Evolutionary conservation across 1,139 yeast species (phyloP), one percentile per base, ranked within the genome.

Genomic region (Pichia sp.): DNA sequence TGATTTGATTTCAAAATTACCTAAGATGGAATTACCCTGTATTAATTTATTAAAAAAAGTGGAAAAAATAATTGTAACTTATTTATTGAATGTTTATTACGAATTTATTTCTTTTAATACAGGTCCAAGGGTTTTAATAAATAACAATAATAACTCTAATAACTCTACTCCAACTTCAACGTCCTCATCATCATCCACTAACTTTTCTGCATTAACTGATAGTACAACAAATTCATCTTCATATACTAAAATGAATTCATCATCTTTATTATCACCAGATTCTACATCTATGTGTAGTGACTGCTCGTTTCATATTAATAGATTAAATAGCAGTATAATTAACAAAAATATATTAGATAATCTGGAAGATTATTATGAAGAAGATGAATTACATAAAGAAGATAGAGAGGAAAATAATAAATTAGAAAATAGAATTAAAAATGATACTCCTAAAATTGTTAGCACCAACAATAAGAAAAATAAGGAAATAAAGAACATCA

Each of bases 71-170:
- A 45, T 60, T 11, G 45, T 53, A 32, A 52, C 51, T 33, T 59
- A 53, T 40, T 46, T 62, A 23, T 58, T 55, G 42, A 52, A 50
- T 11, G 53, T 58, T 1, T 62, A 57, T 46, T 55, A 55, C 31
- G 65, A 62, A 30, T 62, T 62, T 40, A 50, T 55, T 40, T 24
- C 42, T 26, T n/a, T n/a, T n/a, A 27, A 44, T 27, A 6, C 28
- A 39, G 40, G 45, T 42, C 27, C 39, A 31, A 7, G 22, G 6
- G 16, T 16, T 22, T 31, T 37, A 20, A 29, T 55, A 20, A 8
- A 29, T 10, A 10, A 22, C 45, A 2, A 42, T 41, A 22, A 42
- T n/a, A n/a, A n/a, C n/a, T n/a, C n/a, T n/a, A n/a, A n/a, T n/a
- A n/a, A n/a, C n/a, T n/a, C n/a, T n/a, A n/a, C 52, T n/a, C 42